Evolutionary conservation across 805 yeast genomes (phyloP).

Genomic region (Metschnikowia amazonensis): DNA sequence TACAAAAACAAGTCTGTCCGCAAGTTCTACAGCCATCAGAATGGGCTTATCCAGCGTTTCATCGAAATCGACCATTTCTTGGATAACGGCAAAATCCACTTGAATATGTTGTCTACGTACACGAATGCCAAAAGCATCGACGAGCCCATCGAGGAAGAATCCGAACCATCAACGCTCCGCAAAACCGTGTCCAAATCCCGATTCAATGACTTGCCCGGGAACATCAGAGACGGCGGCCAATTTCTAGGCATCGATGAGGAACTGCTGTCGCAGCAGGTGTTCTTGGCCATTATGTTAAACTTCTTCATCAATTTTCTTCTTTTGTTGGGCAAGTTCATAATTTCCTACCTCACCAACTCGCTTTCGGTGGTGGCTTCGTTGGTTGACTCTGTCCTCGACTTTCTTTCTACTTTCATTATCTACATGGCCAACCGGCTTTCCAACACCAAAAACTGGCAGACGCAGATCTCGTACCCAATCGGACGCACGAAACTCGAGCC

Average conservation of each 20-base stretch:
- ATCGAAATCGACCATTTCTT: constrained; percentile 59
- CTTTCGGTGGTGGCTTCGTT: constrained; percentile 75
- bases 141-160: constrained; percentile 11
- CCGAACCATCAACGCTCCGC: constrained; percentile 9
- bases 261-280: constrained; percentile 42
- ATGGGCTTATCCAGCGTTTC: constrained; percentile 54
- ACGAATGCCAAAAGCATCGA: constrained; percentile 23
- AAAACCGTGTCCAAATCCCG: constrained; percentile 23
- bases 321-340: constrained; percentile 56
- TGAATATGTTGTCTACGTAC: constrained; percentile 60
- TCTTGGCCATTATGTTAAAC: constrained; percentile 60
- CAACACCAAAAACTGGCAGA: constrained; percentile 43
- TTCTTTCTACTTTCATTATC: constrained; percentile 70
- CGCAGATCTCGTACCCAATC: constrained; percentile 53
- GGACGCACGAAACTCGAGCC: constrained; percentile 76
- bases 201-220: constrained; percentile 52
- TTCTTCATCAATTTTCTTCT: constrained; percentile 57
- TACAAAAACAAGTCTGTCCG: constrained; percentile 28
- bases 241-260: constrained; percentile 48
- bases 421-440: constrained; percentile 55
- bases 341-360: constrained; percentile 62
- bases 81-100: constrained; percentile 64
- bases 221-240: constrained; percentile 54
- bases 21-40: constrained; percentile 54
- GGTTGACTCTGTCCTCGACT: constrained; percentile 72